phyloP scores from a whole-genome alignment of 2,329 filamentous ascomycete genomes.

The Periconia digitata region DNA sequence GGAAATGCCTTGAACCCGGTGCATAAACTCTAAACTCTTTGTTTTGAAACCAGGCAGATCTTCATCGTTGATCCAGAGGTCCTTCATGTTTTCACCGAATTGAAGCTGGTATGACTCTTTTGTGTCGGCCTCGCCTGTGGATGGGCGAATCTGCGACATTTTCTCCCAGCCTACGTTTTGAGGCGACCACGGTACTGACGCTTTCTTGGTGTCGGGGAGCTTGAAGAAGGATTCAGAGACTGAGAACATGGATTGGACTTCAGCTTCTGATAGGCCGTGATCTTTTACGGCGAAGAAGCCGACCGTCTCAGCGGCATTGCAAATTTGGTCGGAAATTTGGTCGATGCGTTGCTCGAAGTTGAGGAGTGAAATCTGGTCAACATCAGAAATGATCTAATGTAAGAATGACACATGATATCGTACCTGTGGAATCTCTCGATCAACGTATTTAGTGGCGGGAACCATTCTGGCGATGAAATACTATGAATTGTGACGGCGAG shows the following conservation, averaged over 20 bases:
- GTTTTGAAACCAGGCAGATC: constrained; percentile 52
- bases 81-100: constrained; percentile 55
- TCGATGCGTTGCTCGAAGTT: constrained; percentile 55
- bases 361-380: constrained; percentile 48
- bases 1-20: constrained; percentile 52
- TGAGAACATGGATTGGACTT: constrained; percentile 54
- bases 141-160: constrained; percentile 57
- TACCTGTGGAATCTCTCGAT: constrained; percentile 4
- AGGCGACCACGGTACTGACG: constrained; percentile 55
- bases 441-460: constrained; percentile 1
- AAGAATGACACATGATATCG: background rate
- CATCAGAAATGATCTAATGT: too few species aligned
- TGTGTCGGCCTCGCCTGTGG: constrained; percentile 57
- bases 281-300: constrained; percentile 60
- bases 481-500: background rate
- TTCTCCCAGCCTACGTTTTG: constrained; percentile 63
- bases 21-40: constrained; percentile 54
- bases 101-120: constrained; percentile 64
- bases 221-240: constrained; percentile 55
- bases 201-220: constrained; percentile 54
- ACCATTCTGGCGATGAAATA: background rate
- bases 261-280: constrained; percentile 51
- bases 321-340: constrained; percentile 53
- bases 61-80: constrained; percentile 52
- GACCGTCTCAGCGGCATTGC: constrained; percentile 56